These are phyloP conservation scores for Claviceps purpurea DNA, from an alignment of 2,329 filamentous ascomycete genomes.

Conservation along the genomic window DNA sequence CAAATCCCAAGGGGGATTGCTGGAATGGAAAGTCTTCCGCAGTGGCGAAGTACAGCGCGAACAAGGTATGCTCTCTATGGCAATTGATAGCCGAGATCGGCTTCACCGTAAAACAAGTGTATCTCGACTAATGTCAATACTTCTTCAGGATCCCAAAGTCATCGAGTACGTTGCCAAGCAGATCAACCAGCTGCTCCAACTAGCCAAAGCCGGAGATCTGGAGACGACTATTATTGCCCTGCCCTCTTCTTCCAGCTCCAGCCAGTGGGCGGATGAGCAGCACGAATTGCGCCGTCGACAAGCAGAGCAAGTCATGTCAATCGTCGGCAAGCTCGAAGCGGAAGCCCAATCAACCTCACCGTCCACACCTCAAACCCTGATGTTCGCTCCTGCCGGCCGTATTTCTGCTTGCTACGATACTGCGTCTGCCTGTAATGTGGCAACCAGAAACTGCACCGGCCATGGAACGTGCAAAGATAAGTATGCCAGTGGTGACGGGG, in stretches of 20 bases:
- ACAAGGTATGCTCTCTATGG: neutral
- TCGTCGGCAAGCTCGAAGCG: conserved; percentile 16
- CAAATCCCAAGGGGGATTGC: conserved; percentile 31
- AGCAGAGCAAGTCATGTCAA: conserved; percentile 32
- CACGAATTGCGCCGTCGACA: conserved; percentile 35
- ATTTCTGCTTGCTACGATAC: conserved; percentile 66
- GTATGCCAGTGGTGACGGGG: conserved; percentile 34
- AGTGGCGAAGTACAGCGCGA: neutral
- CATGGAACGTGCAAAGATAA: conserved; percentile 67
- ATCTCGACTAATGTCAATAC: conserved; percentile 11
- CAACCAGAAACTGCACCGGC: conserved; percentile 67
- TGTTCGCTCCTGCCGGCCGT: conserved; percentile 23
- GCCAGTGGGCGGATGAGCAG: conserved; percentile 27
- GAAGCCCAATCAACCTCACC: conserved; percentile 13
- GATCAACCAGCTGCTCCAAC: conserved; percentile 29
- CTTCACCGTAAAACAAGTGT: neutral
- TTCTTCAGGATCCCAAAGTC: conserved; percentile 23
- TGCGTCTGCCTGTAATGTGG: conserved; percentile 50
- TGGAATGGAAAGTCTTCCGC: conserved; percentile 27
- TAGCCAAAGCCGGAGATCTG: conserved; percentile 35
- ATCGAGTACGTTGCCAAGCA: conserved; percentile 30
- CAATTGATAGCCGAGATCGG: no score
- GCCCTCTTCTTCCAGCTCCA: conserved; percentile 28
- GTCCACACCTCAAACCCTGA: conserved; percentile 16
- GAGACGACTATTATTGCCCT: conserved; percentile 45